Base-by-base conservation (phyloP, 129 eudicot species). In the Chrysanthemum lavandulifolium region DNA sequence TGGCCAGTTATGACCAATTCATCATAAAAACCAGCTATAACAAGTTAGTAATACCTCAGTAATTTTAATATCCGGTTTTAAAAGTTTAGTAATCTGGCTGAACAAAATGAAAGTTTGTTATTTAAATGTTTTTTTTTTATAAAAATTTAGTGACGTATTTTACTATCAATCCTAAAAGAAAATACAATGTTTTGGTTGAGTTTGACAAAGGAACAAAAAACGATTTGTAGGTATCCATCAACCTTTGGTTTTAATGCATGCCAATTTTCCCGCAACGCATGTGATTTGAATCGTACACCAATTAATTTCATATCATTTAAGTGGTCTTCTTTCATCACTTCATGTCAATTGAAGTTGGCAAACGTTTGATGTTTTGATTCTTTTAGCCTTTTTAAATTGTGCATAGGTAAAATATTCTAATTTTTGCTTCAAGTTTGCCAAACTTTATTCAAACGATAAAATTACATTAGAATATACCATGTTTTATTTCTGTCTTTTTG, bases 201-300 rank as follows among this genome's bases (percentile, higher is more conserved):
- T 52, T 52, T 12, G 12, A 57, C 29, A 57, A 14, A 51, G 36
- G 21, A 14, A 36, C 5, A 14, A n/a, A 33, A 9, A 23, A 21
- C 59, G 59, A 58, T 36, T 75, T 43, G 10, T 76, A 50, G 69
- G 70, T 52, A 68, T 68, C 71, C 51, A 73, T 68, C 78, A 73
- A 73, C 31, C 55, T 18, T 77, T 11, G 50, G 62, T 61, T 51
- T 69, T 78, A 69, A 77, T 70, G 71, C 27, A 61, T 70, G 27
- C 76, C 69, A 70, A 33, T 50, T 78, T 70, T 54, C 55, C 49
- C 60, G 8, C 62, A 62, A 70, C 72, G 53, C 72, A 62, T 40
- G 76, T 50, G 76, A 61, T 72, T 76, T 61, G 69, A 19, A 61
- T 69, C 40, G 76, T 62, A 45, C n/a, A 75, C 40, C 61, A 77